Evolutionary conservation across 768 basidiomycete genomes (phyloP).

Genomic region (Gymnopilus junonius): DNA sequence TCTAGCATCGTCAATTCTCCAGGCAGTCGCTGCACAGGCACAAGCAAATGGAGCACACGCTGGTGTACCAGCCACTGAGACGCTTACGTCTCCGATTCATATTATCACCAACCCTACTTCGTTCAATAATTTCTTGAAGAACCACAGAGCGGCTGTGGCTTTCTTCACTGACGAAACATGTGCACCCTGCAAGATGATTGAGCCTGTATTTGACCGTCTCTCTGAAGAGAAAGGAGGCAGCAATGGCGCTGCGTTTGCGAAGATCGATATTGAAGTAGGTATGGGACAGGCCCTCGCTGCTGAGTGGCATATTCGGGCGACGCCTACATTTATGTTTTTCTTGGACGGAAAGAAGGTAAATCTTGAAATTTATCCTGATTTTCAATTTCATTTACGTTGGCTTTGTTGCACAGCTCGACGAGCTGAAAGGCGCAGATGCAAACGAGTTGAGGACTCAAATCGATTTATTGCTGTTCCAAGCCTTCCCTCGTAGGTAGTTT

Average conservation of each 20-base stretch:
- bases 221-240: conserved; percentile 61
- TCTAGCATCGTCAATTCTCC: conserved; percentile 56
- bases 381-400: background rate
- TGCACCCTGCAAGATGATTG: conserved; percentile 81
- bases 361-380: conserved; percentile 1
- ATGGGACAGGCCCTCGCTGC: conserved; percentile 61
- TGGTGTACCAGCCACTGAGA: conserved; percentile 44
- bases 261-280: conserved; percentile 81
- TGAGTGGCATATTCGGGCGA: conserved; percentile 71
- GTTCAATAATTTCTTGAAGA: conserved; percentile 64
- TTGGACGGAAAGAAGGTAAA: conserved; percentile 71
- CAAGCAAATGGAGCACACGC: conserved; percentile 26
- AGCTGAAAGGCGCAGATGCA: conserved; percentile 74
- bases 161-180: conserved; percentile 84
- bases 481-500: conserved; percentile 74
- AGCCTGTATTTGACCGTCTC: conserved; percentile 81
- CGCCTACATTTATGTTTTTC: conserved; percentile 92
- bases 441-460: conserved; percentile 74
- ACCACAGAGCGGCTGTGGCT: conserved; percentile 74
- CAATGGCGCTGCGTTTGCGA: conserved; percentile 75
- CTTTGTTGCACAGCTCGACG: conserved; percentile 51
- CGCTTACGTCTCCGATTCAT: conserved; percentile 67
- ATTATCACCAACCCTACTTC: conserved; percentile 76
- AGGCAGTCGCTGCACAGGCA: conserved; percentile 60
- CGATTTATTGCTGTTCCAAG: conserved; percentile 73